Conservation (phyloP, 108 stramenopile genomes). For the Pseudonitzschia pungens region DNA sequence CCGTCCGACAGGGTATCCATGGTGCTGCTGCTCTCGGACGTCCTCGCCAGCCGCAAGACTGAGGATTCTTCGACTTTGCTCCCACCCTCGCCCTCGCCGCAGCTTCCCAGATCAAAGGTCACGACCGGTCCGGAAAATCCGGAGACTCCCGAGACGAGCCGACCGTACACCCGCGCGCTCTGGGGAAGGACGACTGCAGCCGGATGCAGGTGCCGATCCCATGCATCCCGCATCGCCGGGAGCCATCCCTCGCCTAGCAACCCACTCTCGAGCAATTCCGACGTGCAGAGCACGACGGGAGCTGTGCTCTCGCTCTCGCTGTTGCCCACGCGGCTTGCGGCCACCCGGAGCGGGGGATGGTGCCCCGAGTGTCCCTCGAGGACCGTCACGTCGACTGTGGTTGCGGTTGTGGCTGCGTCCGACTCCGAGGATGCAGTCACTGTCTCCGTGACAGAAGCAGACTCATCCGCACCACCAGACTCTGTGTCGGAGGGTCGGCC, state of each 20-base stretch:
- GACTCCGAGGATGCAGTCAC: background rate
- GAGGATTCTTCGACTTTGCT: too few relatives aligned
- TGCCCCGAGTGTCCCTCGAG: too few relatives aligned
- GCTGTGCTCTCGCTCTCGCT: conserved; percentile 19
- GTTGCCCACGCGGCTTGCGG: background rate
- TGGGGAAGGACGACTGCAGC: conserved; percentile 67
- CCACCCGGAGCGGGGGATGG: too few relatives aligned
- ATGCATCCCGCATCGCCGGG: conserved; percentile 77
- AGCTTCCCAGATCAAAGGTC: background rate
- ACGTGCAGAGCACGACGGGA: conserved; percentile 54
- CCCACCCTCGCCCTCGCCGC: too few relatives aligned
- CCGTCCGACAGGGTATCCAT: conserved; percentile 6
- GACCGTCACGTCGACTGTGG: too few relatives aligned
- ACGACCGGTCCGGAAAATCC: conserved; percentile 35
- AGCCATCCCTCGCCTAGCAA: conserved; percentile 80
- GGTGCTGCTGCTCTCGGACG: background rate
- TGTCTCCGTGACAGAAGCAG: too few relatives aligned
- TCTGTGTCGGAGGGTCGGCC: too few relatives aligned
- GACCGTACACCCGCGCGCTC: conserved; percentile 66
- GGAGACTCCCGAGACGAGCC: conserved; percentile 41
- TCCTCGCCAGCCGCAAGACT: conserved; percentile 5
- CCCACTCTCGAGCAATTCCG: conserved; percentile 80
- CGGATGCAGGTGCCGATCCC: conserved; percentile 67
- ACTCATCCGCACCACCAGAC: too few relatives aligned
- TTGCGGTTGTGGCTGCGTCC: too few relatives aligned